These are phyloP conservation scores for Heterobasidion occidentale DNA, from an alignment of 1,284 basidiomycete genomes.

Conservation along the genomic window DNA sequence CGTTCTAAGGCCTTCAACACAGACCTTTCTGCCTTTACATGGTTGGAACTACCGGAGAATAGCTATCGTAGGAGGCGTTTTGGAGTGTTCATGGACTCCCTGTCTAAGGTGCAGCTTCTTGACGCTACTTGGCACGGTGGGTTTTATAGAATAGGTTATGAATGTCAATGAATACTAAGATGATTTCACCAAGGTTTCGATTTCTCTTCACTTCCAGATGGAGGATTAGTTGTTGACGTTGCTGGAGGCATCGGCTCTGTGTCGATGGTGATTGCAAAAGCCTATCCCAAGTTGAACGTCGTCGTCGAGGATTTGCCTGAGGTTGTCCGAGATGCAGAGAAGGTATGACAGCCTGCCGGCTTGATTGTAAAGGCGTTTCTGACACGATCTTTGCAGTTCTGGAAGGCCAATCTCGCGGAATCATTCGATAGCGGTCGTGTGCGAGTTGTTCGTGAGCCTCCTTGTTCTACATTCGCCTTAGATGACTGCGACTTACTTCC, in stretches of 20 bases:
- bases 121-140: slow-evolving; percentile 15
- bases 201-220: slow-evolving; percentile 12
- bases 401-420: slow-evolving; percentile 13
- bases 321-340: not conserved
- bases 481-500: too few species aligned
- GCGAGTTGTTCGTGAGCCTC: slow-evolving; percentile 7
- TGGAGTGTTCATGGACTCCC: slow-evolving; percentile 17
- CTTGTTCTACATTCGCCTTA: too few species aligned
- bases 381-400: slow-evolving; percentile 9
- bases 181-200: not conserved
- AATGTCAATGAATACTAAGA: not conserved
- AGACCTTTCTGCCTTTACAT: slow-evolving; percentile 15
- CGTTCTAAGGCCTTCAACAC: slow-evolving; percentile 19
- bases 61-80: slow-evolving; percentile 13
- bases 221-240: slow-evolving; percentile 14
- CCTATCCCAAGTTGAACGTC: slow-evolving; percentile 14
- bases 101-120: slow-evolving; percentile 15
- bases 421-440: slow-evolving; percentile 15
- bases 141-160: not conserved
- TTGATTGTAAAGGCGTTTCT: not conserved
- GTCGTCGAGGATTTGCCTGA: slow-evolving; percentile 13
- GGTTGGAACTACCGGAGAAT: slow-evolving; percentile 19
- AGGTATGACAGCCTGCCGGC: too few species aligned
- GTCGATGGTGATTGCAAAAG: slow-evolving; percentile 12
- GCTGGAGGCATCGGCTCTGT: slow-evolving; percentile 17